phyloP scores from a whole-genome alignment of 2,329 filamentous ascomycete genomes.

The Talaromyces rugulosus region DNA sequence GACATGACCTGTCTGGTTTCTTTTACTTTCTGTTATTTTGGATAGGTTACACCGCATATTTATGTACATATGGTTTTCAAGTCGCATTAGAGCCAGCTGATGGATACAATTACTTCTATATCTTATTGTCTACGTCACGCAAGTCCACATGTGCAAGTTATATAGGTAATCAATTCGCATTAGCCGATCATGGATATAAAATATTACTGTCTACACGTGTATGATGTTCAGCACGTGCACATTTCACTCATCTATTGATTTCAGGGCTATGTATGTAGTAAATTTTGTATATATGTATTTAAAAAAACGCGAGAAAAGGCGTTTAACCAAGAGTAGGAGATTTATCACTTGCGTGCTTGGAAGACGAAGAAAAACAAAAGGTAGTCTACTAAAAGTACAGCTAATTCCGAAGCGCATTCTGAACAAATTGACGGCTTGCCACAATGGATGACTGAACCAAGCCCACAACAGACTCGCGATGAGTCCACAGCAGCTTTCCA shows the following conservation, averaged over 20 bases:
- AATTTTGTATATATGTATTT: not conserved
- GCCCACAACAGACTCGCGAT: not conserved
- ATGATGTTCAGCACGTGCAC: not conserved
- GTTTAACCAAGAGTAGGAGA: not conserved
- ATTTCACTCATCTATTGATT: not conserved
- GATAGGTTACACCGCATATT: not conserved
- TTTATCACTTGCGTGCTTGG: not conserved
- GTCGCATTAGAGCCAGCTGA: not conserved
- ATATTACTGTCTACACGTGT: too few species aligned
- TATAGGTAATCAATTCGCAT: too few species aligned
- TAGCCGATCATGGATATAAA: too few species aligned
- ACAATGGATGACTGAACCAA: conserved; percentile 3
- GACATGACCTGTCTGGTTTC: not conserved
- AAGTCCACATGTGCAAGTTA: not conserved
- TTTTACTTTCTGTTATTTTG: not conserved
- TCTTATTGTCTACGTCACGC: not conserved
- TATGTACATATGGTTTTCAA: not conserved
- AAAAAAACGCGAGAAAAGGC: not conserved
- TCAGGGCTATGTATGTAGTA: not conserved
- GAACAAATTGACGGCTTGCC: not conserved
- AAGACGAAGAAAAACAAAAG: not conserved
- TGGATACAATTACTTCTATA: not conserved
- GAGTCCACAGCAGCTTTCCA: conserved; percentile 7
- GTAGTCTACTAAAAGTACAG: not conserved
- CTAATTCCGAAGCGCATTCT: not conserved